Percentiles rank a stretch among this genome's conserved stretches.
These are phyloP conservation scores for Diaporthe ilicicola DNA, from an alignment of 2,329 filamentous ascomycete species.

Conservation along the genomic window DNA sequence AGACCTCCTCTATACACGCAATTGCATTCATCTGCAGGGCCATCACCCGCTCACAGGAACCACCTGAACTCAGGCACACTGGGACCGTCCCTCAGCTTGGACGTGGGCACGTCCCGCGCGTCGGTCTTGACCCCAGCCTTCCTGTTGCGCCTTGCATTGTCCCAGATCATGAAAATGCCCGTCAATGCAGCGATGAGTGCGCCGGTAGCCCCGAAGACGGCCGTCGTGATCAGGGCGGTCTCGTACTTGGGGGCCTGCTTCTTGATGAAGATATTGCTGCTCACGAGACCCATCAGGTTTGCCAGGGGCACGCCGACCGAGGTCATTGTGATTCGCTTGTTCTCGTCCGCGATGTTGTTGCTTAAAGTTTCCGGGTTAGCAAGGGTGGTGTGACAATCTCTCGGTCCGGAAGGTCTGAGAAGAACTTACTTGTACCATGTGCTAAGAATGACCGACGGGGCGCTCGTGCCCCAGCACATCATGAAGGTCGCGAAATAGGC, in stretches of 20 bases:
- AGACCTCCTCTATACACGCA: too few relatives aligned
- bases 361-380: neutral
- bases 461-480: constrained; percentile 84
- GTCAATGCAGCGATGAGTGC: constrained; percentile 62
- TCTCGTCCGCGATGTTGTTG: constrained; percentile 84
- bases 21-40: neutral
- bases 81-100: constrained; percentile 63
- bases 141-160: constrained; percentile 69
- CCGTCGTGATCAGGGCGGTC: constrained; percentile 71
- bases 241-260: constrained; percentile 71
- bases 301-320: constrained; percentile 78
- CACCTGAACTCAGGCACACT: constrained; percentile 63
- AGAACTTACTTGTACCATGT: constrained; percentile 66
- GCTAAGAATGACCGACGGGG: constrained; percentile 75
- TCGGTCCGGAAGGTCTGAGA: neutral
- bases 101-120: constrained; percentile 66
- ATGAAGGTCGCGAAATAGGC: constrained; percentile 83
- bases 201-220: constrained; percentile 69
- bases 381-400: fast-evolving
- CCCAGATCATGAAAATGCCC: constrained; percentile 70
- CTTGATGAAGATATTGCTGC: constrained; percentile 72
- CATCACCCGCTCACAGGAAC: constrained; percentile 52
- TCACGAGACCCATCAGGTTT: constrained; percentile 79
- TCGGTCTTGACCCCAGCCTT: constrained; percentile 62
- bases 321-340: constrained; percentile 74